Evolutionary conservation across 441 rosid genomes (phyloP), one percentile per base, ranked within the genome.

Genomic region (Theobroma grandiflorum): DNA sequence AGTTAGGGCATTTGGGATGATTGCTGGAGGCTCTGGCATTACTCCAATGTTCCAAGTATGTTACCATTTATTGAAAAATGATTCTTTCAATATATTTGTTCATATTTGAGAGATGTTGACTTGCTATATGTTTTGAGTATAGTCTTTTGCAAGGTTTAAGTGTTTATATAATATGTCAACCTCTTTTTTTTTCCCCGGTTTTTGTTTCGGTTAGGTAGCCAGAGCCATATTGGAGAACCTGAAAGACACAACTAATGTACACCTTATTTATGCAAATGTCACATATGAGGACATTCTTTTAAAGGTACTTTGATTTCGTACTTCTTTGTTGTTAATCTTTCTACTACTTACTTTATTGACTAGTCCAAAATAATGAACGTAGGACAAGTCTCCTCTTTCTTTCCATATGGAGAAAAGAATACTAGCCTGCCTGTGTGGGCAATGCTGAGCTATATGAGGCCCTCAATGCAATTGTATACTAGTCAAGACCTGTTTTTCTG

Each of bases 41-140:
- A 96, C 99, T 81, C 99, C 98, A n/a, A 96, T 94, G 99, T 96
- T 92, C 89, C 99, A 96, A 85, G 99, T 94, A 83, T 77, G 90
- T 68, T 18, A 43, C 53, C 65, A 72, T 78, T 70, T 3, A 47
- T 74, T 53, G n/a, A 20, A 43, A 79, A 47, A 45, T 79, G 22
- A 11, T 45, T 45, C 61, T 80, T 38, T 65, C 47, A 18, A 40
- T 20, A 1, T 76, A 42, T 77, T 64, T 49, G 18, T 5, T 57
- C 6, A 15, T 40, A 38, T 6, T 40, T 6, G 52, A 37, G 50
- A 37, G 37, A 55, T 55, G 49, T 38, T 55, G 63, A 9, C 35
- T 53, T n/a, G 45, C 2, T 37, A 31, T 16, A 37, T 38, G n/a
- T 55, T 73, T 68, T 71, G 18, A 33, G 20, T 52, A 9, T 35